Evolutionary conservation across 305 asterid genomes (phyloP).

Genomic region (Fraxinus xanthoxyloides): DNA sequence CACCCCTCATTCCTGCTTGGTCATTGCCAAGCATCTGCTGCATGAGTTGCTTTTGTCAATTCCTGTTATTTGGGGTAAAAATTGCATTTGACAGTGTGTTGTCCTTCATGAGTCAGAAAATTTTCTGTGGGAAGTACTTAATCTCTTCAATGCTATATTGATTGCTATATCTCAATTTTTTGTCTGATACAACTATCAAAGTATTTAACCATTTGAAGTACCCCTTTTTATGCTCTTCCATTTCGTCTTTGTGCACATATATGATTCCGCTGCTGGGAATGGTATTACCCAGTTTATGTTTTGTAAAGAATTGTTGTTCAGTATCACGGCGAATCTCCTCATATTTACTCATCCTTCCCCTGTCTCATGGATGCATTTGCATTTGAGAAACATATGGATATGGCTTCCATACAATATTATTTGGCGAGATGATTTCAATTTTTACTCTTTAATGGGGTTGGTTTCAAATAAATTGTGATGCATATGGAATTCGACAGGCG

Average conservation of each 20-base stretch:
- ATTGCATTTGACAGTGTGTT: background rate
- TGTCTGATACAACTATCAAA: background rate
- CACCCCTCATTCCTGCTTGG: background rate
- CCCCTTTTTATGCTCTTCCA: background rate
- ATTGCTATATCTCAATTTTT: background rate
- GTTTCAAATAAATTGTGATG: background rate
- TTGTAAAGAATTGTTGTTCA: background rate
- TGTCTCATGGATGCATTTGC: background rate
- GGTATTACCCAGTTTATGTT: background rate
- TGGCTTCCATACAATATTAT: background rate
- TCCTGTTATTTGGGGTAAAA: background rate
- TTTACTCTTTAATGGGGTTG: background rate
- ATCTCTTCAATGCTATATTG: background rate
- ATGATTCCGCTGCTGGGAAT: background rate
- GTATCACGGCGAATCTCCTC: background rate
- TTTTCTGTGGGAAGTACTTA: background rate
- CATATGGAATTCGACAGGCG: constrained; percentile 38
- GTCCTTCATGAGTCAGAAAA: background rate
- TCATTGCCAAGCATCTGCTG: background rate
- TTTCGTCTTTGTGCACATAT: background rate
- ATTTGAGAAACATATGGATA: background rate
- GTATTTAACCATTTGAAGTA: background rate
- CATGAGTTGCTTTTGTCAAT: background rate
- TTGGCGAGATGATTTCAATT: background rate
- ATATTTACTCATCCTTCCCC: background rate